A percentile compares a stretch with the other conserved stretches of the same genome.
phyloP scores from a whole-genome alignment of 2,329 filamentous ascomycete genomes.

The Beauveria asiatica region DNA sequence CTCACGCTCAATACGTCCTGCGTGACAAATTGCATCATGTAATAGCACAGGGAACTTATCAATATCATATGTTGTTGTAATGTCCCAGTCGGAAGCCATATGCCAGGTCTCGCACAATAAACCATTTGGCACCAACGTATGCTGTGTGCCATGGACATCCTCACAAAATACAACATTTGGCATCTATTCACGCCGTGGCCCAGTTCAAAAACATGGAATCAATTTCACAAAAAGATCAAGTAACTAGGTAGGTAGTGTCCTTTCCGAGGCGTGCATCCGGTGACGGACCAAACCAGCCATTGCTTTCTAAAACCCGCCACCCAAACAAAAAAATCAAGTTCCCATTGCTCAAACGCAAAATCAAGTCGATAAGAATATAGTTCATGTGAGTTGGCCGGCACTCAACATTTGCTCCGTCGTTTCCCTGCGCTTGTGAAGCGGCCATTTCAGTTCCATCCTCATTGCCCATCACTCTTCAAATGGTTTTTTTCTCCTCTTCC shows the following conservation, averaged over 20 bases:
- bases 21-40: no score
- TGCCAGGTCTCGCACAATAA: neutral
- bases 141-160: no score
- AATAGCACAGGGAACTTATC: no score
- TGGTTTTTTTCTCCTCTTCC: neutral
- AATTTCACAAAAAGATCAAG: slow-evolving; percentile 7
- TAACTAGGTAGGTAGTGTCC: neutral
- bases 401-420: neutral
- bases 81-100: neutral
- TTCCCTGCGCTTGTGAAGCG: neutral
- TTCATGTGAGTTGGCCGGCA: slow-evolving; percentile 1
- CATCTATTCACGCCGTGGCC: neutral
- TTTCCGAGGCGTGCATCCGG: slow-evolving; percentile 11
- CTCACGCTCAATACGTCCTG: no score
- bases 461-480: neutral
- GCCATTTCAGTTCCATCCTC: neutral
- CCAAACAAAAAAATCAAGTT: slow-evolving; percentile 3
- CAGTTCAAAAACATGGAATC: neutral
- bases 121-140: neutral
- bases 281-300: slow-evolving; percentile 12
- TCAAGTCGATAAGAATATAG: neutral
- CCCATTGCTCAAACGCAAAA: slow-evolving; percentile 11
- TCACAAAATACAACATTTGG: no score
- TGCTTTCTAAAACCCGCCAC: slow-evolving; percentile 14
- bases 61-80: neutral